phyloP scores from a whole-genome alignment of 768 basidiomycete genomes.

The Pisolithus tinctorius region DNA sequence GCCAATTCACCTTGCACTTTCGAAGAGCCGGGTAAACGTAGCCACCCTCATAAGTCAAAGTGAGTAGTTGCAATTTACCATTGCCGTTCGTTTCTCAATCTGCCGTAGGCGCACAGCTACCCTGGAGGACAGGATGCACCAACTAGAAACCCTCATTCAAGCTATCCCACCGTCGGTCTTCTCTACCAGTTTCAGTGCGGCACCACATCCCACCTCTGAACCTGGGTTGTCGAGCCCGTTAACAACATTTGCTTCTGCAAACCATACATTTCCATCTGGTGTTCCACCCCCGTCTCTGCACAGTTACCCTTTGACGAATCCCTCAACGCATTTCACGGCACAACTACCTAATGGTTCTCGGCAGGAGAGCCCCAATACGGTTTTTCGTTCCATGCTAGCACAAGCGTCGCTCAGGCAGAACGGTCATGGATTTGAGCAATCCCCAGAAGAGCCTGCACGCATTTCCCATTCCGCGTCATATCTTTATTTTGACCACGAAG shows the following conservation, averaged over 20 bases:
- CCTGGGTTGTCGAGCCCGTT: constrained; percentile 27
- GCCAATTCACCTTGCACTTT: constrained; percentile 80
- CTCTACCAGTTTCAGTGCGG: constrained; percentile 44
- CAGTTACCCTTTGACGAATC: constrained; percentile 73
- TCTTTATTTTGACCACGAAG: constrained; percentile 83
- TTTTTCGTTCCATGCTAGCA: constrained; percentile 37
- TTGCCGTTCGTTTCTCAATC: constrained; percentile 1
- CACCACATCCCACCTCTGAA: constrained; percentile 29
- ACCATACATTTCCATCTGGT: constrained; percentile 42
- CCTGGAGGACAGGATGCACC: constrained; percentile 84
- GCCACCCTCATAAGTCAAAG: constrained; percentile 87
- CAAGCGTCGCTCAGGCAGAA: constrained; percentile 23
- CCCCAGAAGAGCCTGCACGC: constrained; percentile 52
- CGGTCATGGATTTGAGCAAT: constrained; percentile 31
- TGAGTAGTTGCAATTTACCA: constrained; percentile 30
- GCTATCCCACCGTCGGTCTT: constrained; percentile 81
- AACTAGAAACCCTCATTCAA: constrained; percentile 77
- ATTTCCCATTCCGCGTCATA: constrained; percentile 72
- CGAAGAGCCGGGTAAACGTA: constrained; percentile 81
- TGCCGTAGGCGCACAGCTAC: constrained; percentile 63
- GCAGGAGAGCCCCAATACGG: constrained; percentile 38
- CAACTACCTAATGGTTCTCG: constrained; percentile 36
- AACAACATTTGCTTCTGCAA: constrained; percentile 33
- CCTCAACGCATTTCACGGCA: constrained; percentile 67
- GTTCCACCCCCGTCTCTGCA: constrained; percentile 76